Base-by-base conservation (phyloP, 2,329 filamentous ascomycete genomes). In the Nemania sp. region DNA sequence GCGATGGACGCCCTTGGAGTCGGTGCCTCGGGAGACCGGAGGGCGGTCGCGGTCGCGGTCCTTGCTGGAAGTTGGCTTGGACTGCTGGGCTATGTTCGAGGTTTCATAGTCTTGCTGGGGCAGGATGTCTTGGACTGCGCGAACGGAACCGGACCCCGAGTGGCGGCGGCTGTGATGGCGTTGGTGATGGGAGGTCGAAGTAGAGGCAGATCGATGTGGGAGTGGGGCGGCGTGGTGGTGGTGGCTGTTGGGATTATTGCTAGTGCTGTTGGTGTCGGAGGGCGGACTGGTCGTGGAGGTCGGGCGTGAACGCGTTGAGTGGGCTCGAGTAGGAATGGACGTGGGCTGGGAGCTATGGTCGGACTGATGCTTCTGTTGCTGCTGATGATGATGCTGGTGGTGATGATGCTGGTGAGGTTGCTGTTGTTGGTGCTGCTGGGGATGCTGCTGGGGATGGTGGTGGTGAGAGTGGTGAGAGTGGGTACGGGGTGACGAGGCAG, bases 101-200 rank as follows among this genome's bases (percentile, higher is more conserved):
- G 90, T 87, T 81, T 95, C 93, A 83, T 90, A 90, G 81, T 96
- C 92, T 79, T 90, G 86, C 76, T 91, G 89, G 62, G 83, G 82
- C 60, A 82, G 74, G 51, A 81, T 73, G 64, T 86, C 81, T 70
- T 84, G 81, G 55, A 80, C 75, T 67, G 82, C 80, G 70, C 81
- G 82, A 64, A 80, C 78, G 35, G 66, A 69, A 29, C 56, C 78
- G 41, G 69, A 64, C 35, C 59, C 82, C 41, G 82, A 81, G 56
- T 72, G 73, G 62, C 79, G 78, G 74, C 77, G 79, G 72, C 77
- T 80, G 66, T 79, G 80, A 73, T 80, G 79, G 62, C 77, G 81
- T 68, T 78, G 77, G 68, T 74, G 75, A 60, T 74, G 79, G 71
- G 74, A 74, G 58, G 71, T 64, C 27, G 75, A 77, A 29, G 70